Evolutionary conservation across 306 rosid genomes (phyloP).

Genomic region (Gillenia trifoliata): DNA sequence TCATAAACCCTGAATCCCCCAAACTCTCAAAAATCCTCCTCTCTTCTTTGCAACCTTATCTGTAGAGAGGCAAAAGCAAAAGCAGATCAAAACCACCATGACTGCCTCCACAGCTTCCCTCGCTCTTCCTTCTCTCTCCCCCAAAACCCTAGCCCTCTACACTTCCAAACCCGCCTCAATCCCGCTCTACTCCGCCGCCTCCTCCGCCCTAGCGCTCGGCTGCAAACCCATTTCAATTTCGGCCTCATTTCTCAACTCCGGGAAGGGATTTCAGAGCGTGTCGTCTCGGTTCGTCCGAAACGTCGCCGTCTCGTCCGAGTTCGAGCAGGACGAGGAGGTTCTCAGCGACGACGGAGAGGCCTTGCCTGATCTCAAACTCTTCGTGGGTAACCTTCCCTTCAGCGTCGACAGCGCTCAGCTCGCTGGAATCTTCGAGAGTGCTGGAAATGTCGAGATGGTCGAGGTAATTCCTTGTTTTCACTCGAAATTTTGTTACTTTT

Average conservation of each 20-base stretch:
- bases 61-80: background rate
- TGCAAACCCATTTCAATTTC: constrained; percentile 47
- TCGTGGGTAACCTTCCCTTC: constrained; percentile 90
- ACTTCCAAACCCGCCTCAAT: constrained; percentile 20
- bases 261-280: constrained; percentile 6
- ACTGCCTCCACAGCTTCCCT: constrained; percentile 65
- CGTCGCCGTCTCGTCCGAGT: constrained; percentile 61
- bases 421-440: constrained; percentile 64
- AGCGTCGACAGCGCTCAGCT: constrained; percentile 75
- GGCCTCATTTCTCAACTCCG: constrained; percentile 31
- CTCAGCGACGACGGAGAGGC: constrained; percentile 27
- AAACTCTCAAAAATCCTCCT: constrained; percentile 13
- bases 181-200: constrained; percentile 29
- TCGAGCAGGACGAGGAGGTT: constrained; percentile 64
- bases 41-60: constrained; percentile 39
- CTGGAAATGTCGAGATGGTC: constrained; percentile 79
- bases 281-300: constrained; percentile 43
- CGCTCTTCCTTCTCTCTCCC: constrained; percentile 45
- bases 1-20: background rate
- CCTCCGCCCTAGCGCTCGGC: constrained; percentile 22
- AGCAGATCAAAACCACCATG: constrained; percentile 39
- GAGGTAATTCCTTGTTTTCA: constrained; percentile 48
- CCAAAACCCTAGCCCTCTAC: constrained; percentile 30
- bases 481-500: background rate
- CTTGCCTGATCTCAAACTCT: constrained; percentile 57